Percentiles rank a stretch among this genome's conserved stretches.
phyloP scores from a whole-genome alignment of 2,329 filamentous ascomycete species.

The Setomelanomma holmii region DNA sequence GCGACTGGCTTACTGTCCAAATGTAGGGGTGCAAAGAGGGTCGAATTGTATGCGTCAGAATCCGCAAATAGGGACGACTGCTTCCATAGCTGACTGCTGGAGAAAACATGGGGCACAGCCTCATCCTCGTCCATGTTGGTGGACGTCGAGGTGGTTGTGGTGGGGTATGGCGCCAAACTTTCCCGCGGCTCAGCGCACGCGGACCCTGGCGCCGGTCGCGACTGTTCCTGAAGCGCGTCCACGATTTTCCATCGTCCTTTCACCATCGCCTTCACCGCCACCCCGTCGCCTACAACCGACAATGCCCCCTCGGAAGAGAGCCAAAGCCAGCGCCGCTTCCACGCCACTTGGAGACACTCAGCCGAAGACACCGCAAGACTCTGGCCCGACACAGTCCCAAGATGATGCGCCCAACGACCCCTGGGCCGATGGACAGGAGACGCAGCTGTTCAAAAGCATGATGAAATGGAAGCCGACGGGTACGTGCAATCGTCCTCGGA shows the following conservation, averaged over 20 bases:
- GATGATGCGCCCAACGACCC: slow-evolving; percentile 70
- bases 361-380: slow-evolving; percentile 50
- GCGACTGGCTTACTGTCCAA: slow-evolving; percentile 42
- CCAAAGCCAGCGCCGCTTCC: slow-evolving; percentile 63
- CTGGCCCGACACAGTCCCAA: slow-evolving; percentile 56
- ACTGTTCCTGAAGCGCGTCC: slow-evolving; percentile 14
- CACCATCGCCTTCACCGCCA: slow-evolving; percentile 3
- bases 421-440: slow-evolving; percentile 96
- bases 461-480: slow-evolving; percentile 97
- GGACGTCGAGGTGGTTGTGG: slow-evolving; percentile 15
- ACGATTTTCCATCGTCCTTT: background rate
- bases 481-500: background rate
- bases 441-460: slow-evolving; percentile 88
- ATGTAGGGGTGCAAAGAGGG: slow-evolving; percentile 43
- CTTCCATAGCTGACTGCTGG: slow-evolving; percentile 67
- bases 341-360: slow-evolving; percentile 57
- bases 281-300: slow-evolving; percentile 4
- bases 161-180: slow-evolving; percentile 40
- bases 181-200: slow-evolving; percentile 34
- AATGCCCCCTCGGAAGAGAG: slow-evolving; percentile 77
- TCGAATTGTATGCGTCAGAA: slow-evolving; percentile 27
- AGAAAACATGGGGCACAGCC: slow-evolving; percentile 64
- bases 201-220: slow-evolving; percentile 21
- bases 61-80: slow-evolving; percentile 57
- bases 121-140: slow-evolving; percentile 38